phyloP scores from a whole-genome alignment of 257 asterid species.

The Lycium ferocissimum region DNA sequence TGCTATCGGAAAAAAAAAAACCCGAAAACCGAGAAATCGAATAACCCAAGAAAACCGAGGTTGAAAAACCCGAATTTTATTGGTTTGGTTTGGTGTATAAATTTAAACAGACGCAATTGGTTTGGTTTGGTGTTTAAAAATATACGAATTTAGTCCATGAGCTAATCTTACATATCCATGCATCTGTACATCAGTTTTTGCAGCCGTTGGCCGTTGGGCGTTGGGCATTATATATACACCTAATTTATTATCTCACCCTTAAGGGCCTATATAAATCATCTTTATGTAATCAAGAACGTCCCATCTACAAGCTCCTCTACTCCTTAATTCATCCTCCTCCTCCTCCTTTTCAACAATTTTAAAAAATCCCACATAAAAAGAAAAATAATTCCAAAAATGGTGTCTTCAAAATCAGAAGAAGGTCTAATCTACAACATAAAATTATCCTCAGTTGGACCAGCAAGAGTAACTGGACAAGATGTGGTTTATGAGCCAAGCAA shows the following conservation, averaged over 20 bases:
- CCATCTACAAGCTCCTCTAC: not conserved
- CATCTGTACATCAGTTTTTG: too few species aligned
- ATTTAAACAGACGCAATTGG: too few species aligned
- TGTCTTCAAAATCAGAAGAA: slow-evolving; percentile 42
- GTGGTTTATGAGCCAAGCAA: slow-evolving; percentile 55
- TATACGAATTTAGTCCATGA: too few species aligned
- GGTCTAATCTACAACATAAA: slow-evolving; percentile 59
- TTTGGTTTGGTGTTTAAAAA: too few species aligned
- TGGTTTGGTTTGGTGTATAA: too few species aligned
- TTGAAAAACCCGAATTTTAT: too few species aligned
- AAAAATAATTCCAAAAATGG: slow-evolving; percentile 38
- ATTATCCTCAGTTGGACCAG: slow-evolving; percentile 87
- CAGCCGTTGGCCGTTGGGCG: too few species aligned
- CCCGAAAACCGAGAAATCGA: too few species aligned
- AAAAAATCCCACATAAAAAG: not conserved
- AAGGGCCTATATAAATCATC: not conserved
- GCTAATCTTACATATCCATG: too few species aligned
- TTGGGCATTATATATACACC: not conserved
- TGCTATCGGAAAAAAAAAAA: too few species aligned
- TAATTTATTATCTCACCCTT: not conserved
- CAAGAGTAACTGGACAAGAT: slow-evolving; percentile 52
- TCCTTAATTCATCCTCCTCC: not conserved
- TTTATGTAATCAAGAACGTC: not conserved
- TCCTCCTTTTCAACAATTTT: not conserved
- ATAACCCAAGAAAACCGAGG: too few species aligned